Evolutionary conservation across 129 eudicot genomes (phyloP).

Genomic region (Centella asiatica): DNA sequence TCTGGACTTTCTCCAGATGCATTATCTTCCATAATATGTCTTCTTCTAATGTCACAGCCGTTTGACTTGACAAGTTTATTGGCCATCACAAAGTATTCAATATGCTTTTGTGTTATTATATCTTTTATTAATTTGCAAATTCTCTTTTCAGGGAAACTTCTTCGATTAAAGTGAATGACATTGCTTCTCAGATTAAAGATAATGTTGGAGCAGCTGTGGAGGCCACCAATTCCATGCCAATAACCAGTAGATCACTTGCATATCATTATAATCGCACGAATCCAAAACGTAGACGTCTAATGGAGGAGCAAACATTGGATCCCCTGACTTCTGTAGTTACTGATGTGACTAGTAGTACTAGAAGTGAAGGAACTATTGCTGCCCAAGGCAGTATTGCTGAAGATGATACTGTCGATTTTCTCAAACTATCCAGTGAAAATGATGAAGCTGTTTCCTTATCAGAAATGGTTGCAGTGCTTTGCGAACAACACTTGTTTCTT

Average conservation of each 20-base stretch:
- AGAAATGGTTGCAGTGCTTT: constrained; percentile 84
- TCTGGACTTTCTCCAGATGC: neutral
- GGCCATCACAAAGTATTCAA: no score
- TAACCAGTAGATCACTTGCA: constrained; percentile 41
- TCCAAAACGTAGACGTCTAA: constrained; percentile 80
- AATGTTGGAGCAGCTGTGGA: constrained; percentile 92
- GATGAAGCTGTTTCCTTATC: constrained; percentile 57
- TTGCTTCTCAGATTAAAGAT: constrained; percentile 74
- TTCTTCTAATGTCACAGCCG: neutral
- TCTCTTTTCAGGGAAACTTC: constrained; percentile 70
- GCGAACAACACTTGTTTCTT: constrained; percentile 75
- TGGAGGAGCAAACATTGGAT: constrained; percentile 38
- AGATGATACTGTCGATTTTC: constrained; percentile 35
- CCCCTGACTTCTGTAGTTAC: constrained; percentile 26
- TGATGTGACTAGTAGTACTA: constrained; percentile 37
- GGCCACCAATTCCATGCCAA: constrained; percentile 63
- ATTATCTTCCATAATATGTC: neutral
- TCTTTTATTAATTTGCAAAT: neutral
- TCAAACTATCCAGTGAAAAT: constrained; percentile 23
- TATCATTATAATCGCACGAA: constrained; percentile 74
- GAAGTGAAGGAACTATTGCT: constrained; percentile 24
- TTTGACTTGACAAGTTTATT: no score
- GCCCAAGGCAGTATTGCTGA: constrained; percentile 35
- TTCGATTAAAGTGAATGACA: constrained; percentile 76
- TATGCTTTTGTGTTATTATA: neutral